Percentiles rank a stretch among this genome's conserved stretches.
phyloP scores from a whole-genome alignment of 2,329 filamentous ascomycete genomes.

The Zalaria obscura region DNA sequence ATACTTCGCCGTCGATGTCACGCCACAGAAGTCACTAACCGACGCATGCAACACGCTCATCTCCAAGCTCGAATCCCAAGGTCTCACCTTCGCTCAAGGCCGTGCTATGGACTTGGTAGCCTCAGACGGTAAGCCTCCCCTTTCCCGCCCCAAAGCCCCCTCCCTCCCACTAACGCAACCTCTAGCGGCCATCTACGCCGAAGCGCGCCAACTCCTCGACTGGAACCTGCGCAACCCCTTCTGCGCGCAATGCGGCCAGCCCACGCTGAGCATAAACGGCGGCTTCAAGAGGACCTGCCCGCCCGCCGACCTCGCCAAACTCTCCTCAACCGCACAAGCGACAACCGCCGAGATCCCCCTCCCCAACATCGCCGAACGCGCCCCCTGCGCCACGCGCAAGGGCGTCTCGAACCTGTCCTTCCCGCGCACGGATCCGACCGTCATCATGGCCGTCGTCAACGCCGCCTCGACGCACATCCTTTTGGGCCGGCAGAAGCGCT shows the following conservation, averaged over 20 bases:
- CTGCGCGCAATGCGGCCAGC: slow-evolving; percentile 77
- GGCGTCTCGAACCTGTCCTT: slow-evolving; percentile 85
- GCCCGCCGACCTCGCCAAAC: slow-evolving; percentile 44
- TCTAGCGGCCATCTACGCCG: slow-evolving; percentile 75
- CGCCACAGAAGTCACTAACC: slow-evolving; percentile 46
- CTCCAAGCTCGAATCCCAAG: slow-evolving; percentile 43
- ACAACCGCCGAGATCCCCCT: slow-evolving; percentile 15
- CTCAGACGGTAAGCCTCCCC: slow-evolving; percentile 39
- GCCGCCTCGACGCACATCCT: slow-evolving; percentile 63
- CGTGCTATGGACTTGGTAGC: slow-evolving; percentile 48
- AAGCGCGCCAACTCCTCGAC: slow-evolving; percentile 75
- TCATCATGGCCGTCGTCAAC: slow-evolving; percentile 87
- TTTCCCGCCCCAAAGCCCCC: neutral
- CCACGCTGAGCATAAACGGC: slow-evolving; percentile 63
- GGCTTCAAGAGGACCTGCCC: slow-evolving; percentile 73
- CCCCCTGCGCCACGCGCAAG: slow-evolving; percentile 64
- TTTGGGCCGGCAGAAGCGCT: slow-evolving; percentile 73
- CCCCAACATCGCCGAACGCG: slow-evolving; percentile 33
- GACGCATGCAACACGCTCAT: slow-evolving; percentile 50
- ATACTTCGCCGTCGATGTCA: slow-evolving; percentile 83
- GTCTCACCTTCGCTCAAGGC: slow-evolving; percentile 52
- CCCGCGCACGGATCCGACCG: slow-evolving; percentile 82
- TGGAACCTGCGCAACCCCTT: slow-evolving; percentile 92
- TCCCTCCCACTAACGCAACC: neutral
- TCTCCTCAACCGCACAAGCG: slow-evolving; percentile 23